A percentile compares a stretch with the other conserved stretches of the same genome.
Conservation (phyloP, 2,329 filamentous ascomycete species). For the Magnaporthiopsis rhizophila region DNA sequence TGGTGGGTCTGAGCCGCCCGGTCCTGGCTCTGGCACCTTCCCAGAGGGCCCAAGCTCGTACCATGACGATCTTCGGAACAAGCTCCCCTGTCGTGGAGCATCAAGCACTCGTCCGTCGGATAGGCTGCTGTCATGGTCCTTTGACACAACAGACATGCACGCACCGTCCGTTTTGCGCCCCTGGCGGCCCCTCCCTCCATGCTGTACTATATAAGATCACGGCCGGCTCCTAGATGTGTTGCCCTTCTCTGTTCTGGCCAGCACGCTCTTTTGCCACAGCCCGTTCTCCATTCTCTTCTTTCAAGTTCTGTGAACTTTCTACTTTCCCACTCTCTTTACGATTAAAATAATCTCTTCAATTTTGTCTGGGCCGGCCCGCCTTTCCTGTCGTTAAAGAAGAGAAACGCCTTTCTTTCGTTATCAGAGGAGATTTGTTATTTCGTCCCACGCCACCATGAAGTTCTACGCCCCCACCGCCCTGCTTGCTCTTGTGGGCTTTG, state of each 20-base stretch:
- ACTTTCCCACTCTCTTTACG: slow-evolving; percentile 10
- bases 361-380: slow-evolving; percentile 11
- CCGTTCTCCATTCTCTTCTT: slow-evolving; percentile 1
- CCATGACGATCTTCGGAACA: background rate
- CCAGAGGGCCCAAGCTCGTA: background rate
- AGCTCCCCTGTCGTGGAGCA: background rate
- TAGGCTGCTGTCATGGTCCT: too few relatives aligned
- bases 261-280: slow-evolving; percentile 7
- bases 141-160: background rate
- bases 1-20: background rate
- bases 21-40: background rate
- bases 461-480: slow-evolving; percentile 19
- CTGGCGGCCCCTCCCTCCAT: background rate
- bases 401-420: slow-evolving; percentile 3
- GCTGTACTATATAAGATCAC: slow-evolving; percentile 8
- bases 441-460: slow-evolving; percentile 22
- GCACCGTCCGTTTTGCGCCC: background rate
- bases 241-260: background rate
- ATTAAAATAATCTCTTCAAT: background rate
- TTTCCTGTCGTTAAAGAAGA: slow-evolving; percentile 9
- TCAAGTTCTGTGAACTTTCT: slow-evolving; percentile 14
- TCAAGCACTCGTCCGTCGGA: too few relatives aligned
- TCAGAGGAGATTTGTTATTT: background rate
- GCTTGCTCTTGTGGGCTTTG: slow-evolving; percentile 21
- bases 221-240: background rate